A percentile compares a stretch with the other conserved stretches of the same genome.
Conservation (phyloP, 805 yeast species). For the Isabelozyma heimii region DNA sequence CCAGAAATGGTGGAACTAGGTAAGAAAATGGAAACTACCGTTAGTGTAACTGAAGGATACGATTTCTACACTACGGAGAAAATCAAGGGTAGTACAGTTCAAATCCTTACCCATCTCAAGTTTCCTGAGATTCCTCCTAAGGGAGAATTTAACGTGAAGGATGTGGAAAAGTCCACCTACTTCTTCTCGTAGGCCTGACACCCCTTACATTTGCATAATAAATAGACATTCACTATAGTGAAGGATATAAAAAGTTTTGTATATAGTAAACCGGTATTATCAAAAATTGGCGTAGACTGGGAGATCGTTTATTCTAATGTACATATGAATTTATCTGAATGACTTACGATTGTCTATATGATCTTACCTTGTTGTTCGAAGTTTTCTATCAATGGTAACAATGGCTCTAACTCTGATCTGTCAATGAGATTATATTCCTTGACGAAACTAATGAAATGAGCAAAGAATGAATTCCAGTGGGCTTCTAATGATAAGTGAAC, state of each 20-base stretch:
- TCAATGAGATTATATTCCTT: conserved; percentile 84
- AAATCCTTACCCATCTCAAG: conserved; percentile 62
- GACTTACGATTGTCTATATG: conserved; percentile 18
- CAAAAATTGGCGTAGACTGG: no score
- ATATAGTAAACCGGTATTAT: no score
- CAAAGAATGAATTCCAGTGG: conserved; percentile 96
- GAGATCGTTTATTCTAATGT: not conserved
- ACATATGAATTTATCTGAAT: not conserved
- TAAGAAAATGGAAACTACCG: conserved; percentile 61
- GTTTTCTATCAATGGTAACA: conserved; percentile 70
- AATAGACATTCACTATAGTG: not conserved
- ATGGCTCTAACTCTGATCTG: conserved; percentile 73
- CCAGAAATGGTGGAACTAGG: conserved; percentile 51
- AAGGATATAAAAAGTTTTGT: no score
- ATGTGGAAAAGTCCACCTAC: conserved; percentile 70
- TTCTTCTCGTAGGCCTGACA: conserved; percentile 54
- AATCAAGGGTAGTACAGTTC: conserved; percentile 23
- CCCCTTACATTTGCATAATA: conserved; percentile 1
- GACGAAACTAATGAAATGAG: conserved; percentile 86
- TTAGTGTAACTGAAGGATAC: conserved; percentile 49
- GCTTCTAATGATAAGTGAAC: conserved; percentile 93
- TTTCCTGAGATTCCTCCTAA: conserved; percentile 73
- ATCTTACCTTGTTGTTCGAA: conserved; percentile 88
- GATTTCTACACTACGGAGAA: conserved; percentile 22
- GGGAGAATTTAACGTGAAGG: conserved; percentile 80